phyloP scores from a whole-genome alignment of 495 filamentous ascomycete species.

The Pyrenula massariospora region DNA sequence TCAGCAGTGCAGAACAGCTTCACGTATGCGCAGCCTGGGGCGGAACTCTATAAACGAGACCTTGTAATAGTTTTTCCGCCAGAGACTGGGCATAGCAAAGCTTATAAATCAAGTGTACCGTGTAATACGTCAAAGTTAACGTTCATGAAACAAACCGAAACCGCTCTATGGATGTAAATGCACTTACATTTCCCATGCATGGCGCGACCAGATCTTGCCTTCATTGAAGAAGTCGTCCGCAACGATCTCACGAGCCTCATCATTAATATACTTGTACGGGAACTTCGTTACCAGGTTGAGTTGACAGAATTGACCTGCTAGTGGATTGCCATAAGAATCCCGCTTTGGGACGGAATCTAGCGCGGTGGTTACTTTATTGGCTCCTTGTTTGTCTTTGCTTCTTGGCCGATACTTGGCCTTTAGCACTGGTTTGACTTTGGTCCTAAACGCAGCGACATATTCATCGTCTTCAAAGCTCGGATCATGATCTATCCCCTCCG shows the following conservation, averaged over 20 bases:
- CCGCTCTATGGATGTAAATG: too few species aligned
- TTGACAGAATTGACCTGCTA: conserved; percentile 41
- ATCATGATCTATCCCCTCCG: not conserved
- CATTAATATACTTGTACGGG: conserved; percentile 45
- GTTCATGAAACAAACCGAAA: too few species aligned
- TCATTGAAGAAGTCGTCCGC: conserved; percentile 44
- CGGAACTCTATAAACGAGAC: too few species aligned
- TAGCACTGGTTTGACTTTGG: not conserved
- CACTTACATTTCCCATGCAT: conserved; percentile 65
- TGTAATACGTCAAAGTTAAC: too few species aligned
- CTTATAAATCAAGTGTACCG: too few species aligned
- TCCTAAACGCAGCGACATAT: not conserved
- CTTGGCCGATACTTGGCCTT: not conserved
- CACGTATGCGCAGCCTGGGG: too few species aligned
- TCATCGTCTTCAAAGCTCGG: not conserved
- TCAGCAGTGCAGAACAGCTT: too few species aligned
- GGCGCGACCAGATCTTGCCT: conserved; percentile 41
- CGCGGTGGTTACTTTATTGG: not conserved
- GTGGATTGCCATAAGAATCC: conserved; percentile 8
- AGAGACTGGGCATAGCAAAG: too few species aligned
- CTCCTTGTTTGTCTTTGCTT: not conserved
- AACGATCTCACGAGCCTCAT: conserved; percentile 29
- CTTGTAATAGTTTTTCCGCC: too few species aligned
- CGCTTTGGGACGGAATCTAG: conserved; percentile 1
- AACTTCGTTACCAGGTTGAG: conserved; percentile 47